A percentile compares a stretch with the other conserved stretches of the same genome.
Evolutionary conservation across 106 monocot genomes (phyloP).

Genomic region (Agapanthus africanus): DNA sequence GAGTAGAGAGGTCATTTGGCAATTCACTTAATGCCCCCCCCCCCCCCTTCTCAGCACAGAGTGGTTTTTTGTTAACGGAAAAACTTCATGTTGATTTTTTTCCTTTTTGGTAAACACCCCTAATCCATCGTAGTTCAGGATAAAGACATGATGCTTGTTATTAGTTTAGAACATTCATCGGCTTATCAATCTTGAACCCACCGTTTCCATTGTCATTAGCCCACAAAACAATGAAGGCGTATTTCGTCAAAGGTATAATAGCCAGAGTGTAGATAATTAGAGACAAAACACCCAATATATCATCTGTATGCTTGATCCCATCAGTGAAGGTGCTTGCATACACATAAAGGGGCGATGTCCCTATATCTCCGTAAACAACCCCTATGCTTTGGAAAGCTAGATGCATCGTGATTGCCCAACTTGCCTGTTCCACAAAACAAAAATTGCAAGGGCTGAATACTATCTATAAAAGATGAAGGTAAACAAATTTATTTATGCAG

Average conservation of each 20-base stretch:
- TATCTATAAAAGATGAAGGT: too few relatives aligned
- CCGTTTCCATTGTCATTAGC: slow-evolving; percentile 68
- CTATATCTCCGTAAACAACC: slow-evolving; percentile 59
- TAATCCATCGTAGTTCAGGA: too few relatives aligned
- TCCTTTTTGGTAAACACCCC: too few relatives aligned
- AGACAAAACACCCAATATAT: slow-evolving; percentile 57
- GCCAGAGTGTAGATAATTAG: slow-evolving; percentile 51
- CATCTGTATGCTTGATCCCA: slow-evolving; percentile 42
- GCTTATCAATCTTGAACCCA: slow-evolving; percentile 6
- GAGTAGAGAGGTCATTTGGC: too few relatives aligned
- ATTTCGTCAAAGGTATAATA: slow-evolving; percentile 46
- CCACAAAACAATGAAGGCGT: slow-evolving; percentile 44
- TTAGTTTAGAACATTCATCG: background rate
- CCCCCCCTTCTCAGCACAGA: too few relatives aligned
- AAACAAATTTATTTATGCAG: too few relatives aligned
- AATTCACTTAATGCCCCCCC: too few relatives aligned
- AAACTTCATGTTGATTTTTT: background rate
- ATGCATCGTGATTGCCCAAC: slow-evolving; percentile 28
- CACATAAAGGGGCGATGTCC: slow-evolving; percentile 65
- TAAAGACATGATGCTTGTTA: too few relatives aligned
- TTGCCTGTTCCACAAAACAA: slow-evolving; percentile 1
- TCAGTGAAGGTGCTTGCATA: slow-evolving; percentile 45
- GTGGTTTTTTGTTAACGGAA: too few relatives aligned
- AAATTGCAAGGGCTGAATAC: too few relatives aligned
- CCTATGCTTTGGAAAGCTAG: slow-evolving; percentile 65